Base-by-base conservation (phyloP, 1,284 basidiomycete genomes). In the Mycena sp. region DNA sequence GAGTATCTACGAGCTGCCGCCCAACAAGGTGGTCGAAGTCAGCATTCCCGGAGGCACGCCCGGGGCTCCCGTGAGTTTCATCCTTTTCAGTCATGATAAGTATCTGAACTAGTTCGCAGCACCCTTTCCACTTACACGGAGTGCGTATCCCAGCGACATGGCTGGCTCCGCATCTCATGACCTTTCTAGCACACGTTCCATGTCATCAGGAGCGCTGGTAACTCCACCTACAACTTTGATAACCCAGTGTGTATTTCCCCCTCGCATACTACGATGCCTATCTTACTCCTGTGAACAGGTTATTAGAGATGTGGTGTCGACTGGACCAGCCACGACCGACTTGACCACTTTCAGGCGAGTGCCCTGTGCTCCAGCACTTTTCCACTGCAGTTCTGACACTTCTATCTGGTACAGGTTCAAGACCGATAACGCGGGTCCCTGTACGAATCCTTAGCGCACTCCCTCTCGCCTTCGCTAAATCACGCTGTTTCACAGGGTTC, bases 371-470 rank as follows among this genome's bases (percentile, higher is more conserved):
- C 19, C 16, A 16, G 7, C 10, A 21, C 4, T n/a, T n/a, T n/a
- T n/a, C n/a, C n/a, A n/a, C 6, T 26, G 4, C 19, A 6, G 7
- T 21, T 6, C 26, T 32, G 10, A 5, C 28, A 49, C n/a, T 10
- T 14, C n/a, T n/a, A n/a, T 45, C n/a, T 10, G 9, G 14, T 14
- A 35, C 14, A 50, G 26, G 28, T 77, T 78, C 69, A 66, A 63
- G 5, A 83, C 82, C 0, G 77, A 83, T 61, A 85, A 84, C 58
- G 70, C 83, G 46, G 82, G 80, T 1, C 80, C 82, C 9, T 83
- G 82, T 80, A 40, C 10, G 48, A 9, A 19, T 17, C n/a, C 23
- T 53, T 81, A 80, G 73, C 78, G 56, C 52, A 76, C n/a, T n/a
- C n/a, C 64, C 19, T 59, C 28, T 38, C 49, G 19, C 32, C 52